Percentiles rank a stretch among this genome's conserved stretches.
Conservation (phyloP, 148 eudicot species). For the Rhododendron henanense region DNA sequence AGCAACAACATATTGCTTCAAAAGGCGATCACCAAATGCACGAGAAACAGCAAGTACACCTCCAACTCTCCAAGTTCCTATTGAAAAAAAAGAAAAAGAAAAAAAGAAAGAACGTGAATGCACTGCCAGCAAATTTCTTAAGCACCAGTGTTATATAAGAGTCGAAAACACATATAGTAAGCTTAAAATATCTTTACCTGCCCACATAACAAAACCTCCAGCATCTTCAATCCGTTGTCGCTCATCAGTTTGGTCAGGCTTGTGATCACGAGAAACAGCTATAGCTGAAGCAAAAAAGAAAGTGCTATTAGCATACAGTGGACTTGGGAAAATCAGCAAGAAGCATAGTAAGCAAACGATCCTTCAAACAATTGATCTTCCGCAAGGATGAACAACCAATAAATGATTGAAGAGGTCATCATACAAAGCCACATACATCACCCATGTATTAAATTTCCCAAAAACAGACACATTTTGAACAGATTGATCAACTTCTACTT, state of each 20-base stretch:
- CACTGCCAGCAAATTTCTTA: slow-evolving; percentile 2
- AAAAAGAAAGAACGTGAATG: no score
- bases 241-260: slow-evolving; percentile 98
- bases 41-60: slow-evolving; percentile 99
- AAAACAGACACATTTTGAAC: neutral
- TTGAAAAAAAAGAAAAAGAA: slow-evolving; percentile 5
- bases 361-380: neutral
- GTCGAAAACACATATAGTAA: neutral
- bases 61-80: slow-evolving; percentile 99
- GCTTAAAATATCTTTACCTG: slow-evolving; percentile 44
- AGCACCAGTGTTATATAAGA: neutral
- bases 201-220: slow-evolving; percentile 99
- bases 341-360: neutral
- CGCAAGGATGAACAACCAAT: neutral
- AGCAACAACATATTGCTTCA: slow-evolving; percentile 96
- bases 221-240: slow-evolving; percentile 94
- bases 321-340: neutral
- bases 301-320: neutral
- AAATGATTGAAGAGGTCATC: neutral
- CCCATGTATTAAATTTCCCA: neutral
- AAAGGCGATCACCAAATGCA: slow-evolving; percentile 91
- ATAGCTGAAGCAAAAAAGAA: slow-evolving; percentile 49
- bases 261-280: slow-evolving; percentile 98
- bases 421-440: neutral
- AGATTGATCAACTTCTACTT: neutral